Percentiles rank a stretch among this genome's conserved stretches.
These are phyloP conservation scores for Pythium insidiosum DNA, from an alignment of 352 stramenopile genomes.

Conservation along the genomic window DNA sequence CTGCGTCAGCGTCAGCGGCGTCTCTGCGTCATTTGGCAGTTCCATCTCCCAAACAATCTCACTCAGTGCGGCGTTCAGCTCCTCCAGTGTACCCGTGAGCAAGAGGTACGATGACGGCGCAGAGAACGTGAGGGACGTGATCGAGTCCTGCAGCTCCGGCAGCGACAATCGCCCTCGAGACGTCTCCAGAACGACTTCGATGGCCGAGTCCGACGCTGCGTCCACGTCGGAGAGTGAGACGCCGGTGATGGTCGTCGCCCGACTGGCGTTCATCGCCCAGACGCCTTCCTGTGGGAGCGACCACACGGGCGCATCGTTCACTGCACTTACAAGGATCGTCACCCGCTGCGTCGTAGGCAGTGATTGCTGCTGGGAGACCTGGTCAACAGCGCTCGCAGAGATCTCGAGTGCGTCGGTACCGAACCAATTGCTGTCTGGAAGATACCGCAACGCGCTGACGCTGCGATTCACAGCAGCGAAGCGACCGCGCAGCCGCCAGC, in stretches of 20 bases:
- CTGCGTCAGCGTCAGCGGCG: slow-evolving; percentile 2
- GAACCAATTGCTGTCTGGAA: slow-evolving; percentile 28
- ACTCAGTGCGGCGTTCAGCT: slow-evolving; percentile 33
- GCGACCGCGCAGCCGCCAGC: slow-evolving; percentile 6
- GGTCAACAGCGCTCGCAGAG: slow-evolving; percentile 28
- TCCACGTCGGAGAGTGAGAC: slow-evolving; percentile 47
- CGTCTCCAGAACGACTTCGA: slow-evolving; percentile 42
- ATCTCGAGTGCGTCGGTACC: slow-evolving; percentile 37
- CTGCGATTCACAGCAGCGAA: slow-evolving; percentile 26
- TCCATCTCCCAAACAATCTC: slow-evolving; percentile 52
- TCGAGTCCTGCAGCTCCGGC: slow-evolving; percentile 8
- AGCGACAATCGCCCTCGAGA: slow-evolving; percentile 30
- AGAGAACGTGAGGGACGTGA: not conserved
- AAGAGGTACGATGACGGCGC: slow-evolving; percentile 17
- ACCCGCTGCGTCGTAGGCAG: slow-evolving; percentile 17
- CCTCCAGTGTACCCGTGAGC: slow-evolving; percentile 19
- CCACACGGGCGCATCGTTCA: slow-evolving; percentile 61
- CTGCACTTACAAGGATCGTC: slow-evolving; percentile 25
- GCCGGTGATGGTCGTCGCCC: slow-evolving; percentile 20
- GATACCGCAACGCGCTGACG: slow-evolving; percentile 29
- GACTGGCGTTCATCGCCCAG: slow-evolving; percentile 2
- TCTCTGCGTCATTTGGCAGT: too few relatives aligned
- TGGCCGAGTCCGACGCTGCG: slow-evolving; percentile 11
- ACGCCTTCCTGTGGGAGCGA: slow-evolving; percentile 12
- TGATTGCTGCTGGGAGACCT: slow-evolving; percentile 30